phyloP scores from a whole-genome alignment of 352 stramenopile species.

The Lagenidium giganteum region DNA sequence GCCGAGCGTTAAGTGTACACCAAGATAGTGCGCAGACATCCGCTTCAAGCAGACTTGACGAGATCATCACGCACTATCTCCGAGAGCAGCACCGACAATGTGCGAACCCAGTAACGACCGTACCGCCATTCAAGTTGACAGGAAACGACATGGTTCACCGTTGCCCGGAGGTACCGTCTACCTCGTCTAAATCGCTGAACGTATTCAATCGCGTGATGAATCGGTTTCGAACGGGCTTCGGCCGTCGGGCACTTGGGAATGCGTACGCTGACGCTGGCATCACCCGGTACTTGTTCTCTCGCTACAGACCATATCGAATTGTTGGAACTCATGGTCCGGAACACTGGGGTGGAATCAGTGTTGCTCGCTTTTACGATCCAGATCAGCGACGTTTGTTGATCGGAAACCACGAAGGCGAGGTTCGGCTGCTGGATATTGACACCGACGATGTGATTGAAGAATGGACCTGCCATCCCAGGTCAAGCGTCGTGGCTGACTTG shows the following conservation, averaged over 20 bases:
- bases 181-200: constrained; percentile 42
- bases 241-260: constrained; percentile 34
- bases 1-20: too few relatives aligned
- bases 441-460: constrained; percentile 60
- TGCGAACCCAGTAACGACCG: constrained; percentile 78
- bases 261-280: constrained; percentile 61
- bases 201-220: constrained; percentile 61
- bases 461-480: constrained; percentile 70
- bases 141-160: constrained; percentile 48
- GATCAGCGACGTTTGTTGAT: constrained; percentile 67
- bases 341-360: constrained; percentile 54
- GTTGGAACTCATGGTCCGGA: constrained; percentile 44
- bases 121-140: constrained; percentile 81
- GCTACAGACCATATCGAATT: constrained; percentile 63
- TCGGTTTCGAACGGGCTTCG: constrained; percentile 45
- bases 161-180: constrained; percentile 61
- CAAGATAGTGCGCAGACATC: too few relatives aligned
- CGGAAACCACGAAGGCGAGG: constrained; percentile 67
- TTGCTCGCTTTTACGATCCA: constrained; percentile 57
- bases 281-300: constrained; percentile 75
- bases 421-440: constrained; percentile 56
- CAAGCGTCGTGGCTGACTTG: constrained; percentile 58
- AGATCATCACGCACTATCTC: constrained; percentile 85
- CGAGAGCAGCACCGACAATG: constrained; percentile 87
- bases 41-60: constrained; percentile 53